Evolutionary conservation across 1,284 basidiomycete species (phyloP), one percentile per base, ranked within the genome.

Genomic region (Amylostereum areolatum): DNA sequence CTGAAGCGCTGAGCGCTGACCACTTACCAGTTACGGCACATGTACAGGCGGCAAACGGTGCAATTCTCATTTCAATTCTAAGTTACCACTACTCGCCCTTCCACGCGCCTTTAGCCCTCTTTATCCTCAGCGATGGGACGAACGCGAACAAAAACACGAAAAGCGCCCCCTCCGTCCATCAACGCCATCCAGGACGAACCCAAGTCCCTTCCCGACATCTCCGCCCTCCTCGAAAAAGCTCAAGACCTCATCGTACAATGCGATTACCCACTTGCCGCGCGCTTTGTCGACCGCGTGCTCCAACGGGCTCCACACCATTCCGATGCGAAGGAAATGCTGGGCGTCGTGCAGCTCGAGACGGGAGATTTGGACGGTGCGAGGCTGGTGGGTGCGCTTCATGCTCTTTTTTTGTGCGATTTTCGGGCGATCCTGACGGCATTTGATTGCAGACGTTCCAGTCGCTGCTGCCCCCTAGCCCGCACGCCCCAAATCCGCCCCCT

Each of bases 321-420:
- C 0, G 83, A 89, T 52, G 92, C 87, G 1, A 81, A 77, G 57
- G 91, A 95, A 66, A 82, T 95, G 64, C 68, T 89, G 4, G 91
- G 88, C 3, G 79, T 93, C 0, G 74, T 80, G 0, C 77, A 87
- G 52, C 75, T 94, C 5, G 92, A 95, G 67, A 77, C 73, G 3
- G 91, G 91, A 6, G 82, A 94, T 36, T 64, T 87, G 8, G 81
- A 88, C 3, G 71, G 66, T n/a, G 92, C 91, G 4, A 82, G 80
- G 65, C 66, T 81, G 68, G 91, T 89, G 60, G 58, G 43, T 50
- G 10, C 42, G 25, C 37, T 47, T 35, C 34, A 9, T n/a, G 34
- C n/a, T 9, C 34, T 35, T 35, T 8, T 8, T 35, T 35, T n/a
- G 34, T n/a, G 34, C 8, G 34, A 35, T n/a, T 35, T 35, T 1